Evolutionary conservation across 768 basidiomycete species (phyloP).

Genomic region (Pleurotus salmoneostramineus): DNA sequence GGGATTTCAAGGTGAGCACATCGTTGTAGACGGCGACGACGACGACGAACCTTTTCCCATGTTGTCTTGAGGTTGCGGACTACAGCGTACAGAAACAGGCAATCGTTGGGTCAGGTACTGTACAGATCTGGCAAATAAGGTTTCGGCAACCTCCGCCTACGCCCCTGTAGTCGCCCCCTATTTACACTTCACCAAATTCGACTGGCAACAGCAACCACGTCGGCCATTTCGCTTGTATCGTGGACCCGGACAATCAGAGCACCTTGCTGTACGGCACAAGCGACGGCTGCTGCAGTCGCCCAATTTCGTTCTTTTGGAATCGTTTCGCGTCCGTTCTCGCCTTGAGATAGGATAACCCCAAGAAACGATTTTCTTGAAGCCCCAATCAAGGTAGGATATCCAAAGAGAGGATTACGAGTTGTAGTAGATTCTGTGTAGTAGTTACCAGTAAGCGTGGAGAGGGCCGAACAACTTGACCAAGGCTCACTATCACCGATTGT

Average conservation of each 20-base stretch:
- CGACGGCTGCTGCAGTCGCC: constrained; percentile 77
- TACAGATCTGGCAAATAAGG: constrained; percentile 37
- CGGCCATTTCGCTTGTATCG: constrained; percentile 67
- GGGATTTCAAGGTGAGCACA: not conserved
- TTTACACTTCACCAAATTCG: constrained; percentile 41
- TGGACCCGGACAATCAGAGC: constrained; percentile 79
- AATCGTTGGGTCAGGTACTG: constrained; percentile 25
- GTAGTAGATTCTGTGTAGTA: not conserved
- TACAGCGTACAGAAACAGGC: constrained; percentile 18
- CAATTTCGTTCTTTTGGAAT: constrained; percentile 63
- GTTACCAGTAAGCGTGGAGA: constrained; percentile 2
- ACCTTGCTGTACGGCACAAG: constrained; percentile 72
- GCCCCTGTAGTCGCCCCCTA: not conserved
- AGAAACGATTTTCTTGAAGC: constrained; percentile 84
- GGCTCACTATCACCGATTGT: constrained; percentile 24
- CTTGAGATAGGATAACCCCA: constrained; percentile 54
- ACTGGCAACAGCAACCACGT: constrained; percentile 66
- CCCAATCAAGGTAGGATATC: constrained; percentile 71
- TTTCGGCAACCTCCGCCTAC: constrained; percentile 21
- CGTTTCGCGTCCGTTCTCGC: constrained; percentile 50
- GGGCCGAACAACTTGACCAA: not conserved
- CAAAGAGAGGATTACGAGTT: constrained; percentile 41
- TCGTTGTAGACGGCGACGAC: constrained; percentile 5
- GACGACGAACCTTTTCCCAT: constrained; percentile 65
- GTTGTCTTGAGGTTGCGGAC: constrained; percentile 52